Conservation (phyloP, 345 rosid genomes). For the Brassica nigra region DNA sequence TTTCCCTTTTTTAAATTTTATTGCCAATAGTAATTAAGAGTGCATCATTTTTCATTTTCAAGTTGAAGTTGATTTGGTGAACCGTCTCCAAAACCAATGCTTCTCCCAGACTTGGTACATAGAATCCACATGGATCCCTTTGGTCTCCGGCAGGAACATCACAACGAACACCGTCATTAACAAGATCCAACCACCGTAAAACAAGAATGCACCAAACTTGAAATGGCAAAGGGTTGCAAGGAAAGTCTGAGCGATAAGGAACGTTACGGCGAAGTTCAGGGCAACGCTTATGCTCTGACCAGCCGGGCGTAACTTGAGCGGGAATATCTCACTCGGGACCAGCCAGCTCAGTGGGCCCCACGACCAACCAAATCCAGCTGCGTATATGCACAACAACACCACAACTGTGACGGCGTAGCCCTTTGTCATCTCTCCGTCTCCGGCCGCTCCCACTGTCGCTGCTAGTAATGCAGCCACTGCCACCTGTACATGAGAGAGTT, state of each 20-base stretch:
- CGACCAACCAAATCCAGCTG: slow-evolving; percentile 74
- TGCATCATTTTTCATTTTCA: background rate
- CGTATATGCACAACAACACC: slow-evolving; percentile 47
- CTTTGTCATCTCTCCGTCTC: slow-evolving; percentile 28
- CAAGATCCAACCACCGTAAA: slow-evolving; percentile 53
- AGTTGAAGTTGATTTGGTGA: slow-evolving; percentile 19
- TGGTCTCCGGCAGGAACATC: slow-evolving; percentile 62
- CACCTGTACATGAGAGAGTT: slow-evolving; percentile 20
- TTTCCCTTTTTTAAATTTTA: too few species aligned
- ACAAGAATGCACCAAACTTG: slow-evolving; percentile 56
- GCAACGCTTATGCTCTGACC: slow-evolving; percentile 61
- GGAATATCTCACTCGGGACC: slow-evolving; percentile 66
- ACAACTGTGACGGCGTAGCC: slow-evolving; percentile 44
- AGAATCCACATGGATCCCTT: slow-evolving; percentile 60
- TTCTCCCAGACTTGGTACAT: slow-evolving; percentile 66
- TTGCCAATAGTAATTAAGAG: too few species aligned
- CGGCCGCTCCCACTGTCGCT: slow-evolving; percentile 21
- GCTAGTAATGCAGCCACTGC: slow-evolving; percentile 48
- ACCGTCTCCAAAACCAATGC: slow-evolving; percentile 69
- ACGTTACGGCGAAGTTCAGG: slow-evolving; percentile 57
- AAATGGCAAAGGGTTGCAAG: slow-evolving; percentile 53
- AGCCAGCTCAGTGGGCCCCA: slow-evolving; percentile 82
- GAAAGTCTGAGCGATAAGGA: slow-evolving; percentile 62
- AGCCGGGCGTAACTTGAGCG: slow-evolving; percentile 55
- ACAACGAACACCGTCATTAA: slow-evolving; percentile 38